Percentiles rank a stretch among this genome's conserved stretches.
Evolutionary conservation across 805 yeast genomes (phyloP).

Genomic region (Candida qinlingensis): DNA sequence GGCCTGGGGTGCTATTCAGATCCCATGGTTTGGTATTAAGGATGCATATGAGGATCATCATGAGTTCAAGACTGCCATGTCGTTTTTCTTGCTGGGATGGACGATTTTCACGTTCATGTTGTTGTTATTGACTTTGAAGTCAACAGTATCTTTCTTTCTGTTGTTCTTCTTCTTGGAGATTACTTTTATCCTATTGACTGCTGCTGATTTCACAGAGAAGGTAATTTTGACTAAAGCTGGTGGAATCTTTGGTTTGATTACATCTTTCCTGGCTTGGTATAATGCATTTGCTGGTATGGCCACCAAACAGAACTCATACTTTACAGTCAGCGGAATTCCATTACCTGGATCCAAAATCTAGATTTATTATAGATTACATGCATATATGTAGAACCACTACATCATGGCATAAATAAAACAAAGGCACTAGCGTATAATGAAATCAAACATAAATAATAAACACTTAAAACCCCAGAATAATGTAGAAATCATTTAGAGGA

Average conservation of each 20-base stretch:
- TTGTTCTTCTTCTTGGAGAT: conserved; percentile 48
- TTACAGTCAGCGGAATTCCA: conserved; percentile 27
- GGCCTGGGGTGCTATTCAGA: conserved; percentile 52
- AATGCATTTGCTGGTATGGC: conserved; percentile 60
- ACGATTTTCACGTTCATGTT: conserved; percentile 53
- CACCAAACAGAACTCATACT: conserved; percentile 47
- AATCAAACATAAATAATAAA: no score
- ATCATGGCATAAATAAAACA: no score
- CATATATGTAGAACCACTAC: no score
- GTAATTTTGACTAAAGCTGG: conserved; percentile 43
- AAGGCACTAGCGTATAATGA: no score
- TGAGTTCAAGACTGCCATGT: conserved; percentile 45
- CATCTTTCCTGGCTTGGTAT: conserved; percentile 53
- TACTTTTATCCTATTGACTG: conserved; percentile 51
- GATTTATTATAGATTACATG: no score
- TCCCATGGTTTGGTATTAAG: conserved; percentile 55
- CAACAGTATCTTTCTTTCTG: conserved; percentile 58
- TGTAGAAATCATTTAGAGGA: no score
- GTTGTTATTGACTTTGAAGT: conserved; percentile 49
- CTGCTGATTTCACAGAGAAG: conserved; percentile 44
- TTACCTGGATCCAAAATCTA: conserved; percentile 27
- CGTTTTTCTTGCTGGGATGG: conserved; percentile 61
- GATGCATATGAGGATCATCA: conserved; percentile 41
- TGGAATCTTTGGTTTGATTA: conserved; percentile 49
- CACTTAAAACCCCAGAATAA: no score